A percentile compares a stretch with the other conserved stretches of the same genome.
Evolutionary conservation across 164 flowering plant genomes (phyloP).

Genomic region (Sextonia rubra): DNA sequence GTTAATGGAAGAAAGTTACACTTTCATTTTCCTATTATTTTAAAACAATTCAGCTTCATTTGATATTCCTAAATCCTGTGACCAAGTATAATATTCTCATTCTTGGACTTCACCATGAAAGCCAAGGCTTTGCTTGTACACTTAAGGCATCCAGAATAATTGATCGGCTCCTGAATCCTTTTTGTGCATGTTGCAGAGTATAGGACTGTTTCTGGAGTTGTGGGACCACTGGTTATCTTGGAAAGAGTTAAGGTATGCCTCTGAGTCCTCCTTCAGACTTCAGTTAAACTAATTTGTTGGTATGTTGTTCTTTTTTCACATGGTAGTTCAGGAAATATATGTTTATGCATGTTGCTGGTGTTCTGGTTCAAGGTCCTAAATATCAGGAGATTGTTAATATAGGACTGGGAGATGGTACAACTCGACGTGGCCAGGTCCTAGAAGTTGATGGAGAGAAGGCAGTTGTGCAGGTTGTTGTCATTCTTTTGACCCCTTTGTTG

Average conservation of each 20-base stretch:
- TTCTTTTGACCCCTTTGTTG: neutral
- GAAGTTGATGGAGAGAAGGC: conserved; percentile 99
- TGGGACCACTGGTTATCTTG: conserved; percentile 95
- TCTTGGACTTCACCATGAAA: too few species aligned
- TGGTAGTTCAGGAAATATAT: neutral
- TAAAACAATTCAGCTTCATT: too few species aligned
- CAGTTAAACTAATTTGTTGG: neutral
- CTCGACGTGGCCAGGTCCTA: conserved; percentile 90
- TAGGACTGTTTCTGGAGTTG: conserved; percentile 96
- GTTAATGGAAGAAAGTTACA: too few species aligned
- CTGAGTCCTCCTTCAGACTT: neutral
- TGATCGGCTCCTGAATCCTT: neutral
- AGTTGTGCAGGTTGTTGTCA: conserved; percentile 73
- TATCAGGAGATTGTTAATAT: conserved; percentile 96
- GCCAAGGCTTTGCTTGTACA: too few species aligned
- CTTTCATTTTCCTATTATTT: too few species aligned
- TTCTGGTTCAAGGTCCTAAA: conserved; percentile 71
- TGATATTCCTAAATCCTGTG: too few species aligned
- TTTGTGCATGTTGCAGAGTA: conserved; percentile 58
- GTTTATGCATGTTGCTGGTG: neutral
- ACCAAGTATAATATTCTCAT: too few species aligned
- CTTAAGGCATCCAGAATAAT: too few species aligned
- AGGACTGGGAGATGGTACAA: conserved; percentile 94
- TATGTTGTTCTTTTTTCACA: neutral
- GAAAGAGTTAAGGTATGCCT: conserved; percentile 89